Base-by-base conservation (phyloP, 306 rosid genomes). In the Corylus americana region DNA sequence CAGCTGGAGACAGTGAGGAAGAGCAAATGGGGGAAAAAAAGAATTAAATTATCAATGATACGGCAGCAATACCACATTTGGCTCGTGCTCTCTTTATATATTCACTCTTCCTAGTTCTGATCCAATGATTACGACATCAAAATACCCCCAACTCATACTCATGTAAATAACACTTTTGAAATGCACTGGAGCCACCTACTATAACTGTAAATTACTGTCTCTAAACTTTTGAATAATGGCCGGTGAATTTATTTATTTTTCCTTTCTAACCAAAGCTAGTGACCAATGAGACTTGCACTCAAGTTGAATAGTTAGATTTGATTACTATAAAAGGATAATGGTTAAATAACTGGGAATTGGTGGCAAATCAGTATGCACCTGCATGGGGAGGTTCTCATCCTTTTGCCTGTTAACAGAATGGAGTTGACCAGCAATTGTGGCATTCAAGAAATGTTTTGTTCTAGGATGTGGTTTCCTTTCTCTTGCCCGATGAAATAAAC, bases 361-460 rank as follows among this genome's bases (percentile, higher is more conserved):
- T 61, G 39, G 70, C 47, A 85, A 73, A 81, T 77, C 79, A 78
- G 73, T 78, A 86, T 61, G 80, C 79, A 92, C 94, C 91, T 90
- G 99, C 90, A 95, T 87, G 4, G 94, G 88, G 74, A 89, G 87
- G 82, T 87, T 83, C 80, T 86, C 93, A 44, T 93, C 95, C 88
- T 93, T 95, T 78, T 84, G 88, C 86, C 80, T 86, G 72, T 81
- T 83, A 74, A 62, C 80, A 77, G 96, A 85, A 77, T 86, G 91
- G 57, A 81, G 85, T 18, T 51, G 80, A 10, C 87, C 84, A 37
- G 86, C 92, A 78, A 83, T 90, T 73, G 68, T 68, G 70, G 74
- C 80, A 88, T 87, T 89, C 80, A 92, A 78, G 75, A 72, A 81
- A 55, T 90, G 79, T 81, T 87, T 91, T 59, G 79, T 83, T 79